These are phyloP conservation scores for Vigna trinervia DNA, from an alignment of 306 rosid genomes.

Conservation along the genomic window DNA sequence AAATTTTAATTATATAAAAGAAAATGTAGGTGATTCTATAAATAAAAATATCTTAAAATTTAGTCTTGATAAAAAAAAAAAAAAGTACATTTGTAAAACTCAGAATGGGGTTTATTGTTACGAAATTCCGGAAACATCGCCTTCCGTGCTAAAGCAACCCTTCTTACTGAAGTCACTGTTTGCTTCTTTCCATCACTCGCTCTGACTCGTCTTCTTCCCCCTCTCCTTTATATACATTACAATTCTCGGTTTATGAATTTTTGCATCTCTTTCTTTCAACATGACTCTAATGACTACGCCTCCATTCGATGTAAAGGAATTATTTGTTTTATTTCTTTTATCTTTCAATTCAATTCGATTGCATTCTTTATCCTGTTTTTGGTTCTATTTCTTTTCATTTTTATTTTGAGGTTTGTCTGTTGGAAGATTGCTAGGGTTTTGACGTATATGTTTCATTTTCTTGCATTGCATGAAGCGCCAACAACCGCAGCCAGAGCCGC, in stretches of 20 bases:
- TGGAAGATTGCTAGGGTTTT: constrained; percentile 44
- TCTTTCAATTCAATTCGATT: constrained; percentile 20
- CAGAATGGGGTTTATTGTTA: background rate
- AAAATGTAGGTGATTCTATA: too few relatives aligned
- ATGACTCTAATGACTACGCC: constrained; percentile 51
- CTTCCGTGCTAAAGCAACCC: background rate
- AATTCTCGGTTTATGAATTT: background rate
- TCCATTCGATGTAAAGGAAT: constrained; percentile 54
- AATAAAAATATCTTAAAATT: too few relatives aligned
- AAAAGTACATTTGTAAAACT: too few relatives aligned
- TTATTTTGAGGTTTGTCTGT: background rate
- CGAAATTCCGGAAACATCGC: constrained; percentile 10
- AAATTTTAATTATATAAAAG: too few relatives aligned
- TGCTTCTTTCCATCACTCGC: background rate
- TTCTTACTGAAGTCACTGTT: background rate
- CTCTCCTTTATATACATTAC: background rate
- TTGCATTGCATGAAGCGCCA: constrained; percentile 1
- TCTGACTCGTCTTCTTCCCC: background rate
- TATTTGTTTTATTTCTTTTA: background rate
- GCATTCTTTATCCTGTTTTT: constrained; percentile 15
- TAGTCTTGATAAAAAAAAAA: too few relatives aligned
- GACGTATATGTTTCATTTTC: background rate
- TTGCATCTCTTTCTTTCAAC: background rate
- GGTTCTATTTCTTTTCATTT: background rate
- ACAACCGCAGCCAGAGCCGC: background rate